phyloP scores from a whole-genome alignment of 768 basidiomycete species.

The Hygrocybe coccinea region DNA sequence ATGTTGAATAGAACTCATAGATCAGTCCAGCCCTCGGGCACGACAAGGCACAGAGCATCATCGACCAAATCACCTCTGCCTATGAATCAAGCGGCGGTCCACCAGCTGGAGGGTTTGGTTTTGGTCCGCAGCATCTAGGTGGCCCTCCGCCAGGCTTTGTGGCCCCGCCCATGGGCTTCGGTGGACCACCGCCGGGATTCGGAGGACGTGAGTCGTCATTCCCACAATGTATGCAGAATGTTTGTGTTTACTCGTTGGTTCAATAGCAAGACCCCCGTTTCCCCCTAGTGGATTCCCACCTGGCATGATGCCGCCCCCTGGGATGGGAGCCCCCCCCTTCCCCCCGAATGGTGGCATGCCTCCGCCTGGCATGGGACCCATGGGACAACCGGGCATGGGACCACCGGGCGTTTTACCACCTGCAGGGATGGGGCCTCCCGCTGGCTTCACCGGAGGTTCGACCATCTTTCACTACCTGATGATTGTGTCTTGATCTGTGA shows the following conservation, averaged over 20 bases:
- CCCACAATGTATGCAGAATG: slow-evolving; percentile 9
- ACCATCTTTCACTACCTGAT: neutral
- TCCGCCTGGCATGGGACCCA: slow-evolving; percentile 40
- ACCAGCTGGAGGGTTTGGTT: slow-evolving; percentile 83
- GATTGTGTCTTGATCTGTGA: neutral
- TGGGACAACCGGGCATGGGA: slow-evolving; percentile 21
- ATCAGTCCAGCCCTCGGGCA: slow-evolving; percentile 66
- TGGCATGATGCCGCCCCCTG: slow-evolving; percentile 44
- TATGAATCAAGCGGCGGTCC: slow-evolving; percentile 86
- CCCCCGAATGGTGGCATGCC: slow-evolving; percentile 53
- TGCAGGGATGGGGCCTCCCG: slow-evolving; percentile 39
- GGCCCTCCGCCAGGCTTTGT: slow-evolving; percentile 48
- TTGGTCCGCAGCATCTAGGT: slow-evolving; percentile 75
- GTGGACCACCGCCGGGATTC: slow-evolving; percentile 50
- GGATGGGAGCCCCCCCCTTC: slow-evolving; percentile 66
- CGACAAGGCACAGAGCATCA: slow-evolving; percentile 96
- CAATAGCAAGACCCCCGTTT: slow-evolving; percentile 61
- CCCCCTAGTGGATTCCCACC: slow-evolving; percentile 60
- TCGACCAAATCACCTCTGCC: slow-evolving; percentile 94
- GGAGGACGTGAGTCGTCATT: slow-evolving; percentile 42
- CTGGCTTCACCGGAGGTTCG: slow-evolving; percentile 42
- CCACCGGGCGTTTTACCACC: slow-evolving; percentile 32
- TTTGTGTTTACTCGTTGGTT: slow-evolving; percentile 4
- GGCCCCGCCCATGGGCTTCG: slow-evolving; percentile 46
- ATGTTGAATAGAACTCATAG: slow-evolving; percentile 7